Conservation (phyloP, 768 basidiomycete species). For the Termitomyces titanicus region DNA sequence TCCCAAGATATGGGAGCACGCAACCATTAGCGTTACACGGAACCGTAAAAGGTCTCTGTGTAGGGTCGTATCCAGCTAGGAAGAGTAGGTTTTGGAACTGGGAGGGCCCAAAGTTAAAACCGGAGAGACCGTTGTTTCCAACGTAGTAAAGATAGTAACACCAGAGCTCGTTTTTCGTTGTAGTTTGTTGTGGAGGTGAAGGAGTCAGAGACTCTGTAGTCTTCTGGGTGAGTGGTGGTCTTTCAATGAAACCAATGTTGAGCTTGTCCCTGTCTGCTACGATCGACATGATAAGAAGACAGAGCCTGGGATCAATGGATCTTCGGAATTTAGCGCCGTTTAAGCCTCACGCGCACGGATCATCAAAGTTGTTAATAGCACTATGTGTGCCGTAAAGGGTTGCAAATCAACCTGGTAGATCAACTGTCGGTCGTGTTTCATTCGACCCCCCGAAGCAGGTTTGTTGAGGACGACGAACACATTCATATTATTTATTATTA, state of each 20-base stretch:
- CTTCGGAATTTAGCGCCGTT: too few species aligned
- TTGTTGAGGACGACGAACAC: too few species aligned
- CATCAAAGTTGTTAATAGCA: too few species aligned
- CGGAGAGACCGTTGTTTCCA: slow-evolving; percentile 67
- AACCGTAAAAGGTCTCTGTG: slow-evolving; percentile 46
- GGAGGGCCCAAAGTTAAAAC: slow-evolving; percentile 71
- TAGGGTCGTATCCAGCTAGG: slow-evolving; percentile 69
- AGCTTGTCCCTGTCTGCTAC: neutral
- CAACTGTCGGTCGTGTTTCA: too few species aligned
- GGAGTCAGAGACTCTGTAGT: neutral
- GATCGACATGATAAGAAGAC: neutral
- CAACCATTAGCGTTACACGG: slow-evolving; percentile 54
- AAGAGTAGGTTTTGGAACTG: slow-evolving; percentile 74
- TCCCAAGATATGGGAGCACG: slow-evolving; percentile 64
- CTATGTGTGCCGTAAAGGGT: too few species aligned
- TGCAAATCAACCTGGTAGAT: too few species aligned
- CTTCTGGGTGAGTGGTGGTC: neutral
- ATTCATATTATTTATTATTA: too few species aligned
- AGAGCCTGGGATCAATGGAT: too few species aligned
- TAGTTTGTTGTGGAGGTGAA: slow-evolving; percentile 24
- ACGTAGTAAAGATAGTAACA: slow-evolving; percentile 60
- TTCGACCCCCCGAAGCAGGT: too few species aligned
- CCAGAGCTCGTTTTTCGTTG: slow-evolving; percentile 51
- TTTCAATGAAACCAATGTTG: neutral
- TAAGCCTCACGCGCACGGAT: too few species aligned